Conservation (phyloP, 108 stramenopile species). For the Skeletonema grethae region DNA sequence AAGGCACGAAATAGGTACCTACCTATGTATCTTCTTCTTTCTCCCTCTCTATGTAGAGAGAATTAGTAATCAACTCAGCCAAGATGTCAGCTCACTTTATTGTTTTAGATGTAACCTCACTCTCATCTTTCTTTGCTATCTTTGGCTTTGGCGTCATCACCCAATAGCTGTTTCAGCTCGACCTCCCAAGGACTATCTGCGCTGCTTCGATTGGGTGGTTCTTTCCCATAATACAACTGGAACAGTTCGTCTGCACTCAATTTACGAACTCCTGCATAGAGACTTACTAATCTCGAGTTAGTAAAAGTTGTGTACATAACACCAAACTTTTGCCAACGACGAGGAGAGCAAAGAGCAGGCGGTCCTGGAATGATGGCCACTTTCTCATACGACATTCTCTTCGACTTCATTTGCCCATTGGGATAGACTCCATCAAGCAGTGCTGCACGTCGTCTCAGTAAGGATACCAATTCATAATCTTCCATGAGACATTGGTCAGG, state of each 20-base stretch:
- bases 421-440: slow-evolving; percentile 15
- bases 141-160: background rate
- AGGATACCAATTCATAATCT: slow-evolving; percentile 82
- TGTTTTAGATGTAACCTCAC: background rate
- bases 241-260: slow-evolving; percentile 53
- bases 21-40: no score
- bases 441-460: slow-evolving; percentile 62
- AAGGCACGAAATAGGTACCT: no score
- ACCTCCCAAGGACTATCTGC: slow-evolving; percentile 20
- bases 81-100: no score
- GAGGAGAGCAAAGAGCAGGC: slow-evolving; percentile 67
- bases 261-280: slow-evolving; percentile 36
- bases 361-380: slow-evolving; percentile 54
- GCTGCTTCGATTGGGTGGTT: slow-evolving; percentile 15
- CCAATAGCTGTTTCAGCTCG: slow-evolving; percentile 6
- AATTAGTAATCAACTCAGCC: no score
- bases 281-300: slow-evolving; percentile 55
- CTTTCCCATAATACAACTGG: slow-evolving; percentile 43
- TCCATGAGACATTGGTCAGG: slow-evolving; percentile 90
- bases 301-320: slow-evolving; percentile 62
- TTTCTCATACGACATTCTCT: slow-evolving; percentile 19
- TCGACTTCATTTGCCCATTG: slow-evolving; percentile 5
- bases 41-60: no score
- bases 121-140: background rate
- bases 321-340: slow-evolving; percentile 85